Percentiles rank a stretch among this genome's conserved stretches.
Conservation (phyloP, 2,329 filamentous ascomycete species). For the Thielaviopsis euricoi region DNA sequence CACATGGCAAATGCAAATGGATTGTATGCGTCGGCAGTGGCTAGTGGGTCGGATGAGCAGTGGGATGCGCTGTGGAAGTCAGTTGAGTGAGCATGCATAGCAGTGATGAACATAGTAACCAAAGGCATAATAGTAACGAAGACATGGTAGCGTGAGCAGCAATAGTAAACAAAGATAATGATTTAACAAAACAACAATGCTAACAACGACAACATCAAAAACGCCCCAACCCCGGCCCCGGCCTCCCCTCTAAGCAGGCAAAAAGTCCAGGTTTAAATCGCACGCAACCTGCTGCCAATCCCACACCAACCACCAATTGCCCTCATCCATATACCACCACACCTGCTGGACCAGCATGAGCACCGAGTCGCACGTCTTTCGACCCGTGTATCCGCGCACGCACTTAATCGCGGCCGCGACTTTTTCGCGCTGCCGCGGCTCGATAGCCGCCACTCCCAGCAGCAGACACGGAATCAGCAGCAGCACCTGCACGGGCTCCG, state of each 20-base stretch:
- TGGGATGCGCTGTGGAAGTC: slow-evolving; percentile 18
- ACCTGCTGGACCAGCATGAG: slow-evolving; percentile 38
- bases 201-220: not conserved
- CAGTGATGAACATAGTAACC: no score
- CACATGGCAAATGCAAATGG: slow-evolving; percentile 18
- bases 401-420: slow-evolving; percentile 32
- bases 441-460: slow-evolving; percentile 43
- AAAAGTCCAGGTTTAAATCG: slow-evolving; percentile 37
- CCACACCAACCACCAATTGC: slow-evolving; percentile 43
- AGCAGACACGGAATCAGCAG: slow-evolving; percentile 44
- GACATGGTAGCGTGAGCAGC: no score
- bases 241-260: slow-evolving; percentile 25
- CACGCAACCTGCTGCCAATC: slow-evolving; percentile 45
- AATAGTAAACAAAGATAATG: no score
- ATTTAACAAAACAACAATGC: not conserved
- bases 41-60: slow-evolving; percentile 12
- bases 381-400: slow-evolving; percentile 41
- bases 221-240: no score
- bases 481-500: slow-evolving; percentile 42
- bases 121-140: no score
- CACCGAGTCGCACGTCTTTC: slow-evolving; percentile 40
- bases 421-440: slow-evolving; percentile 32
- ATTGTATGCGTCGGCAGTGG: slow-evolving; percentile 16
- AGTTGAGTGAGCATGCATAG: slow-evolving; percentile 21
- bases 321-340: slow-evolving; percentile 41